Conservation (phyloP, 2,329 filamentous ascomycete genomes). For the Karstenula rhodostoma region DNA sequence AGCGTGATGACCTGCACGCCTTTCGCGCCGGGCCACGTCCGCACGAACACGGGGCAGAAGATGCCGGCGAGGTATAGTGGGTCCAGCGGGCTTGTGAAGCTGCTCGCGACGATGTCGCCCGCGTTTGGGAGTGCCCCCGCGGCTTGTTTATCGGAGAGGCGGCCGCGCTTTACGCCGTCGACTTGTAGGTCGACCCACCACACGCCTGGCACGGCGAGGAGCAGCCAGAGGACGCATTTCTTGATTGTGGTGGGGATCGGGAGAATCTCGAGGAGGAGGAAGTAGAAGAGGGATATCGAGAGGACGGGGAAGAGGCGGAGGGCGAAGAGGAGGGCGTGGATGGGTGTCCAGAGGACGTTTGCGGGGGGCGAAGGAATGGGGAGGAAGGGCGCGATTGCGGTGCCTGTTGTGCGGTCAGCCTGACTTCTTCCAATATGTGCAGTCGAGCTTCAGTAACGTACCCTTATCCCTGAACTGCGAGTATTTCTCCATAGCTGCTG, state of each 20-base stretch:
- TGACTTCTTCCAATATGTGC: background rate
- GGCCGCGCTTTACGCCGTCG: slow-evolving; percentile 83
- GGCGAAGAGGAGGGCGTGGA: slow-evolving; percentile 77
- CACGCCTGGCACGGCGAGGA: slow-evolving; percentile 88
- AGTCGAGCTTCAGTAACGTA: slow-evolving; percentile 45
- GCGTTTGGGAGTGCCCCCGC: slow-evolving; percentile 75
- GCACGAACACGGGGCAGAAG: slow-evolving; percentile 94
- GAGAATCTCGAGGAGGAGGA: slow-evolving; percentile 82
- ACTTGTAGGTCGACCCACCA: slow-evolving; percentile 99
- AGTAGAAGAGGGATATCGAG: slow-evolving; percentile 73
- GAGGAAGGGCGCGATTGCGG: slow-evolving; percentile 95
- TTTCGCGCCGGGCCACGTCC: slow-evolving; percentile 77
- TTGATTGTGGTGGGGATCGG: slow-evolving; percentile 74
- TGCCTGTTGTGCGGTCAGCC: slow-evolving; percentile 65
- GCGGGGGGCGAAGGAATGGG: slow-evolving; percentile 75
- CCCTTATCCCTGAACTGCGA: slow-evolving; percentile 92
- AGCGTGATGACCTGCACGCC: slow-evolving; percentile 81
- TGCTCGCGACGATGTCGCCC: slow-evolving; percentile 84
- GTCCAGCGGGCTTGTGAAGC: slow-evolving; percentile 92
- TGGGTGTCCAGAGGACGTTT: slow-evolving; percentile 65
- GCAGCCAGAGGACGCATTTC: slow-evolving; percentile 86
- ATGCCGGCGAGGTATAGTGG: slow-evolving; percentile 93
- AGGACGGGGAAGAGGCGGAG: slow-evolving; percentile 82
- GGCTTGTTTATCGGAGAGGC: slow-evolving; percentile 25
- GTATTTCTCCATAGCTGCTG: slow-evolving; percentile 82